phyloP scores from a whole-genome alignment of 2,329 filamentous ascomycete genomes.

The Trichoderma semiorbis region DNA sequence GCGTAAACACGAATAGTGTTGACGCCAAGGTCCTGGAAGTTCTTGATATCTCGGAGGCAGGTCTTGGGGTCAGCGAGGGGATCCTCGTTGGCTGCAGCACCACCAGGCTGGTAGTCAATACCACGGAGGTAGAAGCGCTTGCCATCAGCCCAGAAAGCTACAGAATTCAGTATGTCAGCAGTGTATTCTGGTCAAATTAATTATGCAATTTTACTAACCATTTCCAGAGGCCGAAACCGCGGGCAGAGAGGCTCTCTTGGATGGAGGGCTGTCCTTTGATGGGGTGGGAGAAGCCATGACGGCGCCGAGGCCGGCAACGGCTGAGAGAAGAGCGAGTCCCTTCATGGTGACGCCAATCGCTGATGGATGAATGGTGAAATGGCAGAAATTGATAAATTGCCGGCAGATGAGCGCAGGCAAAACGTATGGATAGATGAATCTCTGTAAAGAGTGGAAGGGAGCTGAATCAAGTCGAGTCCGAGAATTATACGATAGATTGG shows the following conservation, averaged over 20 bases:
- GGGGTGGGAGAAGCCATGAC: slow-evolving; percentile 49
- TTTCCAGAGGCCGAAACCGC: slow-evolving; percentile 54
- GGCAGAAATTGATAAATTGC: background rate
- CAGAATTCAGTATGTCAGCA: background rate
- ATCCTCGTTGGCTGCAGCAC: slow-evolving; percentile 57
- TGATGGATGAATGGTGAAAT: slow-evolving; percentile 17
- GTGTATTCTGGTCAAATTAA: background rate
- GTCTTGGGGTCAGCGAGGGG: slow-evolving; percentile 67
- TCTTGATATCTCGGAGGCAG: slow-evolving; percentile 75
- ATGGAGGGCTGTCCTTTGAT: slow-evolving; percentile 45
- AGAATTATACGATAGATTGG: slow-evolving; percentile 6
- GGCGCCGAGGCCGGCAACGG: slow-evolving; percentile 44
- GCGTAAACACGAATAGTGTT: slow-evolving; percentile 93
- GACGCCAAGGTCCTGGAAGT: slow-evolving; percentile 82
- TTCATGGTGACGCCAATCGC: slow-evolving; percentile 43
- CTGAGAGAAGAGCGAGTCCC: slow-evolving; percentile 44
- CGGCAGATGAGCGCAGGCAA: background rate
- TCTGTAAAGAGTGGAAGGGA: slow-evolving; percentile 7
- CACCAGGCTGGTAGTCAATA: slow-evolving; percentile 62
- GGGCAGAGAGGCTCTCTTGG: slow-evolving; percentile 49
- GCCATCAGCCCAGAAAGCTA: slow-evolving; percentile 54
- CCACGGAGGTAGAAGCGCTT: slow-evolving; percentile 58
- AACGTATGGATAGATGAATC: slow-evolving; percentile 11
- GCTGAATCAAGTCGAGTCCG: background rate
- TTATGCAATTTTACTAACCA: slow-evolving; percentile 38